Evolutionary conservation across 495 filamentous ascomycete genomes (phyloP), one percentile per base, ranked within the genome.

Genomic region (Lasiosphaeriaceae sp.): DNA sequence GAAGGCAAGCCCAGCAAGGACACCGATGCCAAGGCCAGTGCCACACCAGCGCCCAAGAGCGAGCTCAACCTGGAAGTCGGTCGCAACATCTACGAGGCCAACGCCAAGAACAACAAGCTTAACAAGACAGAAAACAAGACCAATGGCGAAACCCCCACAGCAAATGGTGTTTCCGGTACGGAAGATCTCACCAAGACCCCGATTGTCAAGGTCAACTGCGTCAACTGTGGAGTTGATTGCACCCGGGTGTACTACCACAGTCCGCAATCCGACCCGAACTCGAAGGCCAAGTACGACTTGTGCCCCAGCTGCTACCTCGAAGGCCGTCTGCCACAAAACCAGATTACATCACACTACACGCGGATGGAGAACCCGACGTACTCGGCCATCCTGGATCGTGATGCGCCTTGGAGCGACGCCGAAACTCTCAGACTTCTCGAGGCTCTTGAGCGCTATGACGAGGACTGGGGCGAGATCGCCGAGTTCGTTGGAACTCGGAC

Each of bases 71-170:
- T 96, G 34, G 90, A 96, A 67, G 84, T 96, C 55, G 88, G 91
- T 44, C 91, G 95, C 49, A 96, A 96, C 66, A 89, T 97, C 56
- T 98, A 97, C 71, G 95, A 98, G 59, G 80, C 90, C 49, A 93
- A 87, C 58, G 92, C 91, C 52, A 96, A 93, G 73, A 90, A 91
- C 59, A 80, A 88, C 23, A 87, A 87, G 66, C 80, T 91, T 60
- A 77, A 61, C 60, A 80, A 78, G 59, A 47, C 68, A 2, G 75
- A 77, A 26, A 65, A 44, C 63, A 78, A 79, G 67, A 80, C 87
- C 2, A 96, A 96, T 61, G 92, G 92, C 34, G 89, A 92, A 46
- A 76, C 80, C 22, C 70, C 75, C 0, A 70, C 79, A 12, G 76
- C 85, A 11, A 88, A 88, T 58, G 84, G 84, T 37, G 74, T 75